phyloP scores from a whole-genome alignment of 257 asterid genomes.

The Fraxinus anomala region DNA sequence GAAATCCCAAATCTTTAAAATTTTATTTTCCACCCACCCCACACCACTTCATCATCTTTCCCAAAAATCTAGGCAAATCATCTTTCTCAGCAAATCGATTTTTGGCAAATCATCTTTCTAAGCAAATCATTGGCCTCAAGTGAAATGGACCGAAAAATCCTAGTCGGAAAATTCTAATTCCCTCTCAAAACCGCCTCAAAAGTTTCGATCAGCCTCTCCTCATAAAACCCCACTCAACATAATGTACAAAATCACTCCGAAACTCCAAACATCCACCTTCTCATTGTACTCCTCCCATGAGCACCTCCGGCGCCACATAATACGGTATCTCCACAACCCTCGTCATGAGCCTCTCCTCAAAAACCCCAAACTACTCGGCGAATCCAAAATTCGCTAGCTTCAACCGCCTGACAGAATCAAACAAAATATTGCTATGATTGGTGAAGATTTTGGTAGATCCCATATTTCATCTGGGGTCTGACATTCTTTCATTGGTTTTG shows the following conservation, averaged over 20 bases:
- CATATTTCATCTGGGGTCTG: conserved; percentile 41
- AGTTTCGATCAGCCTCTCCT: conserved; percentile 68
- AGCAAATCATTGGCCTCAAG: conserved; percentile 77
- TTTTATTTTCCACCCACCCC: no score
- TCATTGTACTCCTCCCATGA: conserved; percentile 66
- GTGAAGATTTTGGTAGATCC: conserved; percentile 40
- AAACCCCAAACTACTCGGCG: conserved; percentile 68
- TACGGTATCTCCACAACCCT: conserved; percentile 92
- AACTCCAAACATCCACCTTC: conserved; percentile 18
- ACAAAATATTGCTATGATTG: conserved; percentile 36
- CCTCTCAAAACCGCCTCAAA: conserved; percentile 68
- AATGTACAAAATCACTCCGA: conserved; percentile 58
- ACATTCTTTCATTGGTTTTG: conserved; percentile 49
- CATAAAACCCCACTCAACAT: conserved; percentile 89
- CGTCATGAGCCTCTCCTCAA: conserved; percentile 42
- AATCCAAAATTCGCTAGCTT: conserved; percentile 87
- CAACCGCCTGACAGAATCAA: conserved; percentile 58
- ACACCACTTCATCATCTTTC: no score
- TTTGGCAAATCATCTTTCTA: conserved; percentile 85
- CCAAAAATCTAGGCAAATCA: conserved; percentile 44
- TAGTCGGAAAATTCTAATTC: conserved; percentile 67
- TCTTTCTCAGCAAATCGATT: conserved; percentile 79
- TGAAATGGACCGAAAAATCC: conserved; percentile 61
- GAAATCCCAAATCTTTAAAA: no score
- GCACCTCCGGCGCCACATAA: conserved; percentile 89